Evolutionary conservation across 306 rosid species (phyloP).

Genomic region (Rosa multiflora): DNA sequence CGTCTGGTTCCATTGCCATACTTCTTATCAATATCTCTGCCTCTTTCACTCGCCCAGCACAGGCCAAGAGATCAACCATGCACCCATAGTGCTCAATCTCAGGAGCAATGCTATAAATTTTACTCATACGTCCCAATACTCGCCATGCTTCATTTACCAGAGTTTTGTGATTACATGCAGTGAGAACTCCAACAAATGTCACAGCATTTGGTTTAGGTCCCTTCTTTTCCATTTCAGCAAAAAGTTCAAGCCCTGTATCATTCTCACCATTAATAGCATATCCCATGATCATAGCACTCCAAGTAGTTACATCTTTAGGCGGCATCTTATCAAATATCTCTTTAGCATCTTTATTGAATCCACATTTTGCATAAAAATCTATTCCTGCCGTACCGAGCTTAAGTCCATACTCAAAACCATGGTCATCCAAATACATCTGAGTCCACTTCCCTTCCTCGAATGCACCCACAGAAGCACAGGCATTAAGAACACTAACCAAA

Average conservation of each 20-base stretch:
- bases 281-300: conserved; percentile 29
- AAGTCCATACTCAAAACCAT: conserved; percentile 16
- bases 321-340: conserved; percentile 11
- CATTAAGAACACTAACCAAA: conserved; percentile 25
- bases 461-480: conserved; percentile 30
- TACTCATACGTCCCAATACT: conserved; percentile 38
- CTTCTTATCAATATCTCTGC: conserved; percentile 36
- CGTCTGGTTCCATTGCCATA: conserved; percentile 41
- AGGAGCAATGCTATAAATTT: conserved; percentile 42
- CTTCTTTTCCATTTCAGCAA: conserved; percentile 44
- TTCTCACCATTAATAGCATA: conserved; percentile 27
- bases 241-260: conserved; percentile 39
- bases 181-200: conserved; percentile 53
- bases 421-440: conserved; percentile 4
- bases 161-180: conserved; percentile 51
- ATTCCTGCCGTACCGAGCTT: conserved; percentile 25
- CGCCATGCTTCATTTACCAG: conserved; percentile 29
- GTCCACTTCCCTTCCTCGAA: conserved; percentile 28
- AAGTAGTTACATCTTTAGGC: conserved; percentile 12
- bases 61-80: conserved; percentile 56
- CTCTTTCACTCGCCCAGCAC: conserved; percentile 39
- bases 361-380: conserved; percentile 35
- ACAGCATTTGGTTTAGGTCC: conserved; percentile 57
- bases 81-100: conserved; percentile 60
- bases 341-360: conserved; percentile 18